Evolutionary conservation across 2,329 filamentous ascomycete genomes (phyloP), one percentile per base, ranked within the genome.

Genomic region (Pseudocercospora fuligena): DNA sequence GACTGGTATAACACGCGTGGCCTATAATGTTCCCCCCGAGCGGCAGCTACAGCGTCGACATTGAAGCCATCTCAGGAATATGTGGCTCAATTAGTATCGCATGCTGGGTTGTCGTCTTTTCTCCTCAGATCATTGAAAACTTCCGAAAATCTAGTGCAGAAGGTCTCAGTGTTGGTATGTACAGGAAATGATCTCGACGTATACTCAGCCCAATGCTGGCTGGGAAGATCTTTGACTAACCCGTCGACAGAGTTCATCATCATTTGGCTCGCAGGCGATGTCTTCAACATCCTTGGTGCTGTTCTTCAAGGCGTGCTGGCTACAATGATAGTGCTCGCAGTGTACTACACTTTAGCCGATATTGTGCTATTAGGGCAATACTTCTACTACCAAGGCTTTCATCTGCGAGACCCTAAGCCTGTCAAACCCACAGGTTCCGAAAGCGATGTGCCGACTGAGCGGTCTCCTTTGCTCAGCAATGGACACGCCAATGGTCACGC

Each of bases 91-190:
- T 99, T 73, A 97, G 93, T 54, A 97, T 99, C 77, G 94, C 94
- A 60, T 97, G 94, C 78, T 97, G 95, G 95, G 92, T 98, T 65
- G 92, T 98, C 40, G 95, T 99, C 65, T 99, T 97, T 82, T 95
- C 93, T 0, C 95, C 95, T 1, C 95, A 99, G 74, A 97, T 99
- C 73, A 90, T 97, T 73, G 93, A 97, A 76, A 97, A 97, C 78
- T 97, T 97, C 82, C 90, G 89, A 69, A 88, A 93, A 64, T 84
- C 88, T 71, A 96, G 91, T 47, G 92, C 93, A 65, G 93, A 97
- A 77, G 94, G 93, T 2, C 85, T 98, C 1, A 97, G 92, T 0
- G 87, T 97, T 14, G 36, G 36, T 40, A n/a, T n/a, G 36, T 40
- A 40, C 16, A 9, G 4, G 6, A 40, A 1, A 1, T 40, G 36